Base-by-base conservation (phyloP, 139 green algal genomes). In the Eudorina sp. region DNA sequence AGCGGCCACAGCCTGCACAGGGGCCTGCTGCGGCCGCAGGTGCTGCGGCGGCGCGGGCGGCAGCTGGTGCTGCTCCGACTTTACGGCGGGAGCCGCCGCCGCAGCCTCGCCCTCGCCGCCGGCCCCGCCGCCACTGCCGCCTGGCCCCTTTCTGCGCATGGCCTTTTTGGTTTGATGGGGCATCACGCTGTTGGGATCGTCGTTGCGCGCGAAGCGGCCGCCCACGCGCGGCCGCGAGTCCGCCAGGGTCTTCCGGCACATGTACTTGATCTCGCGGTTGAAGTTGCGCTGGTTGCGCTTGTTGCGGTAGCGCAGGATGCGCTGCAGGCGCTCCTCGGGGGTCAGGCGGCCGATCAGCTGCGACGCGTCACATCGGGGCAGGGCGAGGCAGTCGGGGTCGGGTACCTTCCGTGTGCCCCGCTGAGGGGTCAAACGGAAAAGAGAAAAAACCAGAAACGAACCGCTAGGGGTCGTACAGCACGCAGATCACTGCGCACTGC, bases 231-330 rank as follows among this genome's bases (percentile, higher is more conserved):
- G 95, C 3, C 94, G 91, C 27, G 87, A 95, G 90, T 97, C 95
- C 1, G 95, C 95, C 74, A 97, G 83, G 6, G 94, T 96, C 92
- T 98, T 98, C n/a, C 95, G 91, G 85, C 95, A 98, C 86, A 93
- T 89, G 64, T 97, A 97, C 93, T 96, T 96, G 91, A 97, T 94
- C 58, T 88, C 80, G 45, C 84, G 90, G 51, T 90, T 85, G 62
- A 89, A 92, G 62, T 93, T 93, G 77, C 83, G 92, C 73, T 92
- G 82, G 53, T 94, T 83, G 7, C 96, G 93, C 84, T 97, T 97
- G 48, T 94, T 91, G 13, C 95, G 90, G 83, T 98, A 98, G 31
- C 95, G 78, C 75, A 95, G 92, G 38, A 98, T 97, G 60, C 95
- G 95, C 69, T 92, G 81, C 48, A 91, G 70, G 4, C 96, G 85